phyloP scores from a whole-genome alignment of 371 early-diverging fungal species.

The Saksenaea vasiformis region DNA sequence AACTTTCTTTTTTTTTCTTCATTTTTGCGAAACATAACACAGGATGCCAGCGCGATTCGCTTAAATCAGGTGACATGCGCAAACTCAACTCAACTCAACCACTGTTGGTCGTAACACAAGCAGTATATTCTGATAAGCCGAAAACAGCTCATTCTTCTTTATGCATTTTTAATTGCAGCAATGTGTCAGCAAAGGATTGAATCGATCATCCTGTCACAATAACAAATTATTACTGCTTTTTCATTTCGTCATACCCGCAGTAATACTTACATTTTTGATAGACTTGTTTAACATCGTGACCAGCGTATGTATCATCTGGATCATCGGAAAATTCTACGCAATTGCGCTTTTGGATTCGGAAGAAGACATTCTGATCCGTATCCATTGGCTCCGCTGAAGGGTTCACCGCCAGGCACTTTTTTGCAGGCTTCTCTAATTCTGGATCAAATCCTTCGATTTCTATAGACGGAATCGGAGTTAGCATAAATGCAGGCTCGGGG shows the following conservation, averaged over 20 bases:
- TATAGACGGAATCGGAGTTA: background rate
- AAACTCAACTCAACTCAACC: too few relatives aligned
- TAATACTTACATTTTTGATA: constrained; percentile 42
- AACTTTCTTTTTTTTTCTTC: background rate
- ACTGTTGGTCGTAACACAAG: constrained; percentile 42
- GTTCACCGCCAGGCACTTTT: too few relatives aligned
- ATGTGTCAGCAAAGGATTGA: constrained; percentile 23
- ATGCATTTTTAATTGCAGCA: constrained; percentile 33
- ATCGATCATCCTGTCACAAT: constrained; percentile 31
- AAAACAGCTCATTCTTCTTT: constrained; percentile 23
- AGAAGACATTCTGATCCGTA: background rate
- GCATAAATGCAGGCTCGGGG: background rate
- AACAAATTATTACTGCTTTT: background rate
- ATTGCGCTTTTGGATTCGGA: constrained; percentile 25
- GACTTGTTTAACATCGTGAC: constrained; percentile 25
- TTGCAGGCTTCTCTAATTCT: constrained; percentile 29
- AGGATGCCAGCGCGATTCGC: constrained; percentile 28
- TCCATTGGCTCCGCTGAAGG: background rate
- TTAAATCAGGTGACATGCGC: constrained; percentile 23
- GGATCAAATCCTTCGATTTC: constrained; percentile 41
- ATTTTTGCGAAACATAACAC: constrained; percentile 5
- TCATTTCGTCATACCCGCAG: background rate
- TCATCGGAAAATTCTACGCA: too few relatives aligned
- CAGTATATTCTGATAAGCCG: constrained; percentile 33
- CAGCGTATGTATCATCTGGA: background rate